Evolutionary conservation across 2,329 filamentous ascomycete species (phyloP).

Genomic region (Fusarium azukiicola): DNA sequence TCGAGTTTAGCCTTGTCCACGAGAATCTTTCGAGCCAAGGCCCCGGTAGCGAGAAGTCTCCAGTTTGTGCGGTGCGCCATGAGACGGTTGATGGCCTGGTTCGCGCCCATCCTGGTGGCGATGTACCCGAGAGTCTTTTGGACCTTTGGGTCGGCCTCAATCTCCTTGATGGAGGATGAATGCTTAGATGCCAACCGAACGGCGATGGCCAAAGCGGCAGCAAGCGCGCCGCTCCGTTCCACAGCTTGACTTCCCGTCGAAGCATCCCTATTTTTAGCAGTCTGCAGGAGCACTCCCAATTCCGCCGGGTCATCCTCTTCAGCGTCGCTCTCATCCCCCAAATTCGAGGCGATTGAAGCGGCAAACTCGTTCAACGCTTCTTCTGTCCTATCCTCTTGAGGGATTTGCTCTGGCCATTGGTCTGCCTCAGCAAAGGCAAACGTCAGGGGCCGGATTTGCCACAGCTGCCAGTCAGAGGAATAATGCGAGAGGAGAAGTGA

Average conservation of each 20-base stretch:
- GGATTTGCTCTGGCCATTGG: conserved; percentile 45
- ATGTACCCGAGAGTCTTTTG: conserved; percentile 33
- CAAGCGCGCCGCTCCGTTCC: not conserved
- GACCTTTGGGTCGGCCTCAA: conserved; percentile 31
- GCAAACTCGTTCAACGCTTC: not conserved
- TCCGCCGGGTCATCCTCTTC: conserved; percentile 8
- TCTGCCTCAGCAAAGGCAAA: conserved; percentile 42
- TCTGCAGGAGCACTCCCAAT: conserved; percentile 17
- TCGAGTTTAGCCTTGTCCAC: conserved; percentile 37
- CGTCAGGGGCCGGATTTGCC: conserved; percentile 20
- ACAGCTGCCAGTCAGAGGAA: conserved; percentile 44
- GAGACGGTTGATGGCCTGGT: conserved; percentile 16
- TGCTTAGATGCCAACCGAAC: conserved; percentile 30
- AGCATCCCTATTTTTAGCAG: not conserved
- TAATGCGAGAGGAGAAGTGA: conserved; percentile 46
- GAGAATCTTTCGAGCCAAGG: conserved; percentile 37
- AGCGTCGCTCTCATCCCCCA: not conserved
- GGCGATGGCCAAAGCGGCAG: conserved; percentile 30
- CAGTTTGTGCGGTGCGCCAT: conserved; percentile 29
- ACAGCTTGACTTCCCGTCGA: not conserved
- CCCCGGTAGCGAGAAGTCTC: conserved; percentile 34
- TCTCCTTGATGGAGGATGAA: conserved; percentile 21
- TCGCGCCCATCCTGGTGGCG: conserved; percentile 21
- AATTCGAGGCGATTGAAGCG: not conserved
- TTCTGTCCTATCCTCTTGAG: conserved; percentile 12